Evolutionary conservation across 768 basidiomycete genomes (phyloP).

Genomic region (Lentinula lateritia): DNA sequence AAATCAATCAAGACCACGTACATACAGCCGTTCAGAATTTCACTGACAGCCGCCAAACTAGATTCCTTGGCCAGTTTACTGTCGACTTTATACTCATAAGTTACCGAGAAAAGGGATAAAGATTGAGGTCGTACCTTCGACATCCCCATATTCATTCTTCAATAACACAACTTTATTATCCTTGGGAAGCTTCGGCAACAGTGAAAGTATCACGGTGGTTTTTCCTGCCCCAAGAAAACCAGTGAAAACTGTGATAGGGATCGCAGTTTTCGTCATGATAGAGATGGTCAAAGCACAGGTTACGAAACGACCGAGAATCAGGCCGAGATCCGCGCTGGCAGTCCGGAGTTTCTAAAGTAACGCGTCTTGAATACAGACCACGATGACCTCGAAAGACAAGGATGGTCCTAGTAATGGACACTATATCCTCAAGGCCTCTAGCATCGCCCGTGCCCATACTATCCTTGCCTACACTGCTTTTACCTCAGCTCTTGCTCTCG

Average conservation of each 20-base stretch:
- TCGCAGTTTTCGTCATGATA: constrained; percentile 18
- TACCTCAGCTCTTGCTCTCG: constrained; percentile 53
- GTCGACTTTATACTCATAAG: constrained; percentile 52
- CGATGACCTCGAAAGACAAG: constrained; percentile 4
- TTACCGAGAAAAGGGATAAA: not conserved
- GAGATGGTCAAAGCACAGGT: not conserved
- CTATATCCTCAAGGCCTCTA: constrained; percentile 38
- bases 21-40: constrained; percentile 97
- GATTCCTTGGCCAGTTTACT: constrained; percentile 86
- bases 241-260: constrained; percentile 94
- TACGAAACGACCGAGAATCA: not conserved
- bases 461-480: constrained; percentile 64
- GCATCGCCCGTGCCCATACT: constrained; percentile 61
- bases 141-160: constrained; percentile 96
- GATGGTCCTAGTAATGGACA: not conserved
- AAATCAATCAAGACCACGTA: constrained; percentile 29
- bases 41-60: constrained; percentile 79
- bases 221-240: constrained; percentile 86
- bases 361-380: not conserved
- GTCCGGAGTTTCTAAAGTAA: not conserved
- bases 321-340: not conserved
- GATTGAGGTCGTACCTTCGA: constrained; percentile 53
- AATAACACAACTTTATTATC: constrained; percentile 87
- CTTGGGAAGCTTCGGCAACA: constrained; percentile 75
- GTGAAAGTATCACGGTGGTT: constrained; percentile 75